Base-by-base conservation (phyloP, 2,329 filamentous ascomycete genomes). In the Corniculantispora saksenae region DNA sequence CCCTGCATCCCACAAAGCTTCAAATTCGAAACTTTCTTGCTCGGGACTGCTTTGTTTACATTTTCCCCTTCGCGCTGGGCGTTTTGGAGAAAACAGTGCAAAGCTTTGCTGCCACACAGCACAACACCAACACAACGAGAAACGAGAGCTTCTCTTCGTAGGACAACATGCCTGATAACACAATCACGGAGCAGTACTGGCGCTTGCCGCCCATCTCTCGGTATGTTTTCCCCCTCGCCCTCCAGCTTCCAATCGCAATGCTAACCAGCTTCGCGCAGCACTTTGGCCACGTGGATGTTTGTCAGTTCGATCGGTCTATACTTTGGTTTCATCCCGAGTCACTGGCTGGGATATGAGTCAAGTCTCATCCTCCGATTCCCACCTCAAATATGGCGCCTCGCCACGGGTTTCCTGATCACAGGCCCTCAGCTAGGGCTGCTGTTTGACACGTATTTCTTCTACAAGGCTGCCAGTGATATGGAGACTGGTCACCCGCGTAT, bases 371-470 rank as follows among this genome's bases (percentile, higher is more conserved):
- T 88, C 74, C 83, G 68, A 74, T 82, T 79, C 38, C 79, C 75
- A 47, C 81, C 79, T 25, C 76, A 83, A 67, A 72, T 81, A 66
- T 81, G 80, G 77, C 80, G 80, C 47, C 67, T 76, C 47, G 73
- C 75, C 63, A 79, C 81, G 50, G 76, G 75, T 56, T 83, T 82
- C 69, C 70, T 82, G 29, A 67, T 83, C 67, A 78, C 80, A 9
- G 72, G 74, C 10, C 70, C 75, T 2, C 67, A 75, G 9, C 68
- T 83, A 54, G 72, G 79, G 53, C 83, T 93, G 69, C 75, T 94
- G 45, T 83, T 93, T 77, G 91, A 94, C 75, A 87, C 91, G 58
- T 94, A 92, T 78, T 89, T 83, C 61, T 71, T 95, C 69, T 97
- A 90, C 80, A 89, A 86, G 68, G 96, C 95, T 79, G 81, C 90